A percentile compares a stretch with the other conserved stretches of the same genome.
These are phyloP conservation scores for Globisporangium acanthophoron DNA, from an alignment of 352 stramenopile species.

Conservation along the genomic window DNA sequence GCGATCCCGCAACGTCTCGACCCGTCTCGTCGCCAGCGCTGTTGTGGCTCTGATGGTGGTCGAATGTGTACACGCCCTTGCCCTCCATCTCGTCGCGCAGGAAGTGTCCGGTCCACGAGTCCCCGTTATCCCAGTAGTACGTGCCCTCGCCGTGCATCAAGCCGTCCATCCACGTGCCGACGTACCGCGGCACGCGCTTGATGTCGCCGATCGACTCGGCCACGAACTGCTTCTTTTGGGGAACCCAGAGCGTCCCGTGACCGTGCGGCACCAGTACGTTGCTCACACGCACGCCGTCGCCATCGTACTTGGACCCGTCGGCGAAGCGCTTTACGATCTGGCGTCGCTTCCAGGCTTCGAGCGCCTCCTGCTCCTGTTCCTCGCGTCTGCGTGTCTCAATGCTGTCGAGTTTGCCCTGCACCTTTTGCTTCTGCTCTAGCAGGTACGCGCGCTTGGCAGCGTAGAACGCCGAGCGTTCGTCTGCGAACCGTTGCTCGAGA, in stretches of 20 bases:
- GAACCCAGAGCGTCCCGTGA: slow-evolving; percentile 52
- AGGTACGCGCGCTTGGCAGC: slow-evolving; percentile 42
- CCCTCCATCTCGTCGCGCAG: slow-evolving; percentile 58
- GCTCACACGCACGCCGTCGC: slow-evolving; percentile 36
- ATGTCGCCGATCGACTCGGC: slow-evolving; percentile 26
- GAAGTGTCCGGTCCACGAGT: slow-evolving; percentile 55
- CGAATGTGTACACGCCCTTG: slow-evolving; percentile 41
- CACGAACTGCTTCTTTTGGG: slow-evolving; percentile 21
- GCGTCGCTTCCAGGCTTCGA: slow-evolving; percentile 31
- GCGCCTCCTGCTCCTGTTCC: slow-evolving; percentile 22
- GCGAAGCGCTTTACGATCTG: slow-evolving; percentile 62
- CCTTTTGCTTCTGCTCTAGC: slow-evolving; percentile 31
- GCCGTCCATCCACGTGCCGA: slow-evolving; percentile 47
- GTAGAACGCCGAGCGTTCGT: slow-evolving; percentile 43
- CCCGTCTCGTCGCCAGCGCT: slow-evolving; percentile 13
- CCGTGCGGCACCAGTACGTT: slow-evolving; percentile 47
- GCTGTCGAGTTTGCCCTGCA: slow-evolving; percentile 24
- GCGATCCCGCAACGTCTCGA: not conserved
- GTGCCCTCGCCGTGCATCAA: slow-evolving; percentile 54
- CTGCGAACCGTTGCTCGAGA: slow-evolving; percentile 33
- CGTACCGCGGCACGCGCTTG: slow-evolving; percentile 41
- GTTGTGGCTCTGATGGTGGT: slow-evolving; percentile 6
- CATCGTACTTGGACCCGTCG: slow-evolving; percentile 67
- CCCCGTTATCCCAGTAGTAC: slow-evolving; percentile 52
- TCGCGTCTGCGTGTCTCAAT: slow-evolving; percentile 25